A percentile compares a stretch with the other conserved stretches of the same genome.
Conservation (phyloP, 2,329 filamentous ascomycete species). For the Botrytis aclada region DNA sequence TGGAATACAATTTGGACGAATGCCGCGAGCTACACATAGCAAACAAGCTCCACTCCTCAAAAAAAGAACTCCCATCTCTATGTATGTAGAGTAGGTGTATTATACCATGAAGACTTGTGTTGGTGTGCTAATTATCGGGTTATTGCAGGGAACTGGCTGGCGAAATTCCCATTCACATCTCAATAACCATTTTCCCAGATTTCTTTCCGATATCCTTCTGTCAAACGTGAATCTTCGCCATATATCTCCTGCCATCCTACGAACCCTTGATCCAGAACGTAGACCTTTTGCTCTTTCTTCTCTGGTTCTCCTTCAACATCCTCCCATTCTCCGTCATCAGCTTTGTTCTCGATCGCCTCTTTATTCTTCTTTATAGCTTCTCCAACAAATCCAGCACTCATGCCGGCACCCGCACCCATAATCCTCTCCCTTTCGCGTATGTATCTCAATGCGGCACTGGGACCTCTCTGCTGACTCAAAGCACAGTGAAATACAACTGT, state of each 20-base stretch:
- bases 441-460: slow-evolving; percentile 78
- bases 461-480: slow-evolving; percentile 85
- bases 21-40: neutral
- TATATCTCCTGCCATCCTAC: slow-evolving; percentile 83
- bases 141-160: neutral
- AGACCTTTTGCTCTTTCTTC: slow-evolving; percentile 63
- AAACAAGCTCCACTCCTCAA: neutral
- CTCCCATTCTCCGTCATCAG: slow-evolving; percentile 38
- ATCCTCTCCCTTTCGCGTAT: slow-evolving; percentile 63
- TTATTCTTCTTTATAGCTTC: slow-evolving; percentile 27
- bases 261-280: slow-evolving; percentile 81
- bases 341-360: slow-evolving; percentile 28
- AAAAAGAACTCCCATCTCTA: neutral
- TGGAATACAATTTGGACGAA: neutral
- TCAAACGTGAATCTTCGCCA: slow-evolving; percentile 74
- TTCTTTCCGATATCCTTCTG: slow-evolving; percentile 80
- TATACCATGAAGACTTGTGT: neutral
- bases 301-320: slow-evolving; percentile 32
- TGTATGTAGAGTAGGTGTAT: neutral
- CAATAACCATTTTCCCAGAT: slow-evolving; percentile 59
- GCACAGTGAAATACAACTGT: slow-evolving; percentile 93
- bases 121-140: neutral
- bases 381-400: slow-evolving; percentile 26
- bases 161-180: neutral
- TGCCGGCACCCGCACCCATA: slow-evolving; percentile 28